Evolutionary conservation across 441 rosid genomes (phyloP), one percentile per base, ranked within the genome.

Genomic region (Omphalea diandra): DNA sequence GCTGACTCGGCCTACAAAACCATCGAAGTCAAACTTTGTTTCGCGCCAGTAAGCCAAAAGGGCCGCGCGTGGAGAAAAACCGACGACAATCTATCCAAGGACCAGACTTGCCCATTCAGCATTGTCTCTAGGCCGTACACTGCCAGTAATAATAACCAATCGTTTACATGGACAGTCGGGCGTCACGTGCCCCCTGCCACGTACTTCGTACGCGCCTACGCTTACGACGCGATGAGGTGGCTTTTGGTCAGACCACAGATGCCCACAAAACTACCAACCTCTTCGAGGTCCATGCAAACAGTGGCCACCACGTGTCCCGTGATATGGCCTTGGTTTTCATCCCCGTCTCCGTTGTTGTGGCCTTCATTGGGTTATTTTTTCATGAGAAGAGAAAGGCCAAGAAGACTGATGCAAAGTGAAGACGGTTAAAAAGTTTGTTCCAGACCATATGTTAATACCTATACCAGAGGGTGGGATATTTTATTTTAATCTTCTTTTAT

Each of bases 51-150:
- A 33, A 89, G 96, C 84, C 96, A 86, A 65, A 69, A 46, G 35
- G 89, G 87, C 67, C 82, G 96, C 27, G 77, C 84, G 7, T 89
- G 95, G 95, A 80, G 95, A 69, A 87, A 83, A 69, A 87, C 90
- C 1, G 72, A 2, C 18, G 92, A 87, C 59, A 22, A 75, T n/a
- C 68, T 87, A 4, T 7, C 38, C 55, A 87, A 84, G 73, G 96
- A 89, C 85, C 87, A 79, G 82, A 89, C 96, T 8, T 89, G 96
- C 76, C 86, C 70, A 70, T 44, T 74, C 59, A 74, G 63, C 9
- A 80, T 87, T 17, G 81, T 64, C 1, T 14, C 75, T 2, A 72
- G 27, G 44, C 86, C 86, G 3, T 83, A 83, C 57, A 63, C 3
- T 36, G n/a, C 73, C 14, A 40, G 47, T 55, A 63, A 52, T 63